Percentiles rank a stretch among this genome's conserved stretches.
Evolutionary conservation across 345 rosid species (phyloP).

Genomic region (Trapa bicornis): DNA sequence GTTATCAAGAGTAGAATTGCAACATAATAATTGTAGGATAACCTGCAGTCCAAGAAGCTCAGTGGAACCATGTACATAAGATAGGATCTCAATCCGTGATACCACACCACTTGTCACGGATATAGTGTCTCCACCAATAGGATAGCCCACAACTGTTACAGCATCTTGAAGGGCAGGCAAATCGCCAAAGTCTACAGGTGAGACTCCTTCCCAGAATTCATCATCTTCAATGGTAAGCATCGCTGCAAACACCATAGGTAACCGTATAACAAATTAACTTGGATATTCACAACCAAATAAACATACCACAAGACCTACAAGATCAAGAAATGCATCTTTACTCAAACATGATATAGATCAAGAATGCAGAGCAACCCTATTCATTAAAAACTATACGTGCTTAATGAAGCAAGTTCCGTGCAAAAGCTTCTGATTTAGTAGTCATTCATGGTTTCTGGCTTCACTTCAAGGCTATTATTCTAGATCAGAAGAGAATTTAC

Average conservation of each 20-base stretch:
- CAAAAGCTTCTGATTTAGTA: not conserved
- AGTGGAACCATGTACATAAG: constrained; percentile 84
- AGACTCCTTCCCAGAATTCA: constrained; percentile 89
- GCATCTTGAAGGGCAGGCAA: constrained; percentile 94
- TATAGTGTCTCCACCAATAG: constrained; percentile 91
- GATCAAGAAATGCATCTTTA: not conserved
- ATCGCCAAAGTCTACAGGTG: constrained; percentile 76
- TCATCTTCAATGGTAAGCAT: constrained; percentile 61
- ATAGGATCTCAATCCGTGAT: constrained; percentile 76
- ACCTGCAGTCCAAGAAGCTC: constrained; percentile 93
- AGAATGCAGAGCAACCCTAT: not conserved
- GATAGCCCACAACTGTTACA: constrained; percentile 94
- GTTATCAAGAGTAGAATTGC: not conserved
- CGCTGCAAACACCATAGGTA: constrained; percentile 27
- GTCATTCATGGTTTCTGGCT: not conserved
- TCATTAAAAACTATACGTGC: not conserved
- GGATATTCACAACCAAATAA: not conserved
- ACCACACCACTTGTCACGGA: constrained; percentile 97
- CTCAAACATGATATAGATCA: not conserved
- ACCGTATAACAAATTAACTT: not conserved
- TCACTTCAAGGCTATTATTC: not conserved
- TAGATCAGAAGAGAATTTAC: not conserved
- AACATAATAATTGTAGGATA: not conserved
- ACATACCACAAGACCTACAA: not conserved
- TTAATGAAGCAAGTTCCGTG: not conserved